Conservation (phyloP, 805 yeast species). For the Nakazawaea ambrosiae region DNA sequence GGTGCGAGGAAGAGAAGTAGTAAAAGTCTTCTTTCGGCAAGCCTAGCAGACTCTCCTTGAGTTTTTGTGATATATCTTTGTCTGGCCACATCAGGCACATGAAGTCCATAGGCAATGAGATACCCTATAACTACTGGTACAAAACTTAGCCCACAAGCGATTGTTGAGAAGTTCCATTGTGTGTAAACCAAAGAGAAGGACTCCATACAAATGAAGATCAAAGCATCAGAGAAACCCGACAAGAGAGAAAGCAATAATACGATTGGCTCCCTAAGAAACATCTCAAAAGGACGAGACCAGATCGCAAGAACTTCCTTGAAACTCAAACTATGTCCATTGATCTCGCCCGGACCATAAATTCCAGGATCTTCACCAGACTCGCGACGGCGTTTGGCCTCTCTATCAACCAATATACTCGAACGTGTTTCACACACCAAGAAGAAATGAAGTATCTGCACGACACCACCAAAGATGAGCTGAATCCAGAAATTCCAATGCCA, state of each 20-base stretch:
- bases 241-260: slow-evolving; percentile 30
- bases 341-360: slow-evolving; percentile 30
- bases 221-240: slow-evolving; percentile 34
- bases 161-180: slow-evolving; percentile 29
- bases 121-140: slow-evolving; percentile 29
- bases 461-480: slow-evolving; percentile 29
- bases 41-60: slow-evolving; percentile 16
- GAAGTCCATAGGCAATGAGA: slow-evolving; percentile 27
- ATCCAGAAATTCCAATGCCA: slow-evolving; percentile 19
- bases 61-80: slow-evolving; percentile 18
- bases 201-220: slow-evolving; percentile 32
- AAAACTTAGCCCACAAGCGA: slow-evolving; percentile 25
- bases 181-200: slow-evolving; percentile 26
- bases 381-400: slow-evolving; percentile 30
- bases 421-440: slow-evolving; percentile 30
- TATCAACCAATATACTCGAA: slow-evolving; percentile 25
- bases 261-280: slow-evolving; percentile 32
- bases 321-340: slow-evolving; percentile 16
- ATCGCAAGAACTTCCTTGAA: slow-evolving; percentile 21
- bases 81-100: slow-evolving; percentile 27
- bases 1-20: slow-evolving; percentile 31
- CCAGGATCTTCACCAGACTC: slow-evolving; percentile 24
- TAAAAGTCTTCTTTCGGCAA: slow-evolving; percentile 21
- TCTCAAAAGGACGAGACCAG: slow-evolving; percentile 33
- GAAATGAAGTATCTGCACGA: slow-evolving; percentile 26